phyloP scores from a whole-genome alignment of 352 stramenopile species.

The Hyaloperonospora brassicae region DNA sequence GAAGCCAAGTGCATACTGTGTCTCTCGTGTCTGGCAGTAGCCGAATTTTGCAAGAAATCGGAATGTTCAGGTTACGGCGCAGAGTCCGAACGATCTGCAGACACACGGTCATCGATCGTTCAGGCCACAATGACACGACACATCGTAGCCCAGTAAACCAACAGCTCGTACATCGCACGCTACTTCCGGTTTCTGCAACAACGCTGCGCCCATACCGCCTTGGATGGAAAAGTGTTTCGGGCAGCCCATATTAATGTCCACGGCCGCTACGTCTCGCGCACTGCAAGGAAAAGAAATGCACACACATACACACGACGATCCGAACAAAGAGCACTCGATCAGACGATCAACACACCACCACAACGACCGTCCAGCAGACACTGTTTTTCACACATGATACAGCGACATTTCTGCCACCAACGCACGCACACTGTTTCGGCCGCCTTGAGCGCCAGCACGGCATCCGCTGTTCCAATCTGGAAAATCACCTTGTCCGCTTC shows the following conservation, averaged over 20 bases:
- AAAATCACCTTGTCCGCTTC: conserved; percentile 82
- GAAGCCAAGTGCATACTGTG: conserved; percentile 35
- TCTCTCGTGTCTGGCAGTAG: conserved; percentile 52
- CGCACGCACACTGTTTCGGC: conserved; percentile 62
- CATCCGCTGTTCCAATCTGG: conserved; percentile 82
- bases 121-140: not conserved
- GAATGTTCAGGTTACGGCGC: conserved; percentile 68
- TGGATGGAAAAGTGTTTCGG: conserved; percentile 91
- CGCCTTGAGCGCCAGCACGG: conserved; percentile 67
- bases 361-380: no score
- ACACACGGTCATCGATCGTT: not conserved
- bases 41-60: conserved; percentile 85
- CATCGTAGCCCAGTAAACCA: not conserved
- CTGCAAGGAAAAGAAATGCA: conserved; percentile 16
- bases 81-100: conserved; percentile 75
- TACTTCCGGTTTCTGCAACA: conserved; percentile 84
- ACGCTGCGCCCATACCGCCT: conserved; percentile 86
- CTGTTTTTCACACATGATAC: no score
- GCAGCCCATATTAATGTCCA: conserved; percentile 94
- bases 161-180: conserved; percentile 57
- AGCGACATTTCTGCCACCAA: no score
- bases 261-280: conserved; percentile 76
- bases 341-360: not conserved
- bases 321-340: not conserved
- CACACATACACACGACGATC: no score